These are phyloP conservation scores for Rubus idaeus DNA, from an alignment of 306 rosid genomes.

Conservation along the genomic window DNA sequence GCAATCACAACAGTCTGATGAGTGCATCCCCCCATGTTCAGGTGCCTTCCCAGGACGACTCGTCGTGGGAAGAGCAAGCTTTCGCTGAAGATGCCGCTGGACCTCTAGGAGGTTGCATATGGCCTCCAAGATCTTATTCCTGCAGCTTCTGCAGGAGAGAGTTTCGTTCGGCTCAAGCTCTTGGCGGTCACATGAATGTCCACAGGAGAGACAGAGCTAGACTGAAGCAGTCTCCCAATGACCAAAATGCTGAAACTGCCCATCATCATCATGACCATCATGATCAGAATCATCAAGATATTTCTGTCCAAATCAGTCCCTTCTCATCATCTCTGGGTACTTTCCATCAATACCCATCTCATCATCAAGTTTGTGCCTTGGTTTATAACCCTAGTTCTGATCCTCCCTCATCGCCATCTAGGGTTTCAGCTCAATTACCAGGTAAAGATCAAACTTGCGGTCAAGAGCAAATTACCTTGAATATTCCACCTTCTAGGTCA, in stretches of 20 bases:
- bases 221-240: constrained; percentile 58
- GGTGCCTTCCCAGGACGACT: constrained; percentile 34
- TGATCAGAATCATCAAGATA: constrained; percentile 1
- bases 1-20: constrained; percentile 44
- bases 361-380: constrained; percentile 41
- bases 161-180: constrained; percentile 91
- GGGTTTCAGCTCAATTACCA: constrained; percentile 34
- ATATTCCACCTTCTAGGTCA: constrained; percentile 24
- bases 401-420: constrained; percentile 43
- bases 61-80: constrained; percentile 96
- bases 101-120: constrained; percentile 75
- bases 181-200: constrained; percentile 97
- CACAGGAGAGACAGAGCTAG: constrained; percentile 92
- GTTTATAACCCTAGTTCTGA: constrained; percentile 48
- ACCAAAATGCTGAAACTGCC: constrained; percentile 19
- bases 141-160: constrained; percentile 92
- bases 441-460: constrained; percentile 12
- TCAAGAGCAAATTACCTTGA: constrained; percentile 24
- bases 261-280: constrained; percentile 9
- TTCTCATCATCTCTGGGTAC: constrained; percentile 28
- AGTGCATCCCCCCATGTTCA: constrained; percentile 13
- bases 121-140: constrained; percentile 96
- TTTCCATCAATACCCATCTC: constrained; percentile 39
- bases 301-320: constrained; percentile 23
- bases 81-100: constrained; percentile 82